These are phyloP conservation scores for Aspergillus puulaauensis DNA, from an alignment of 2,329 filamentous ascomycete genomes.

Conservation along the genomic window DNA sequence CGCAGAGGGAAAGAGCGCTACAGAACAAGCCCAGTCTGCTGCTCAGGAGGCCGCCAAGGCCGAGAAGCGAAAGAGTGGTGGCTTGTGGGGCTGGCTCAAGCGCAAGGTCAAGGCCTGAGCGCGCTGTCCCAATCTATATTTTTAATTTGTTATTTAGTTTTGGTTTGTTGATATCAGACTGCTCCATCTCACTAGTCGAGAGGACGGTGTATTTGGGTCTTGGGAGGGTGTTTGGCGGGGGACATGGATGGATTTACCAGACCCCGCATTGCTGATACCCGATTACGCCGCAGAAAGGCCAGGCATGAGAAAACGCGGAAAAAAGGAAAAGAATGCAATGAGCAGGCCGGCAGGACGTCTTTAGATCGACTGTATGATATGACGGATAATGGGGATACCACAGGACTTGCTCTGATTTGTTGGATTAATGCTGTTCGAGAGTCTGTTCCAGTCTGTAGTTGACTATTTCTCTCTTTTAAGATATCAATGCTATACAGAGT, in stretches of 20 bases:
- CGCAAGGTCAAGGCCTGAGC: conserved; percentile 27
- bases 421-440: conserved; percentile 10
- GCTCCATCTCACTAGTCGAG: conserved; percentile 1
- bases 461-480: conserved; percentile 7
- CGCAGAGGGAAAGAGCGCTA: conserved; percentile 19
- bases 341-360: neutral
- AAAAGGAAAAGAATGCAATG: conserved; percentile 2
- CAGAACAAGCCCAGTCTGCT: conserved; percentile 14
- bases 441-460: conserved; percentile 2
- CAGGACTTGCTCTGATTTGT: conserved; percentile 10
- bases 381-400: conserved; percentile 14
- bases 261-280: conserved; percentile 19
- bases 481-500: conserved; percentile 1
- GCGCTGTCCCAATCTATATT: neutral
- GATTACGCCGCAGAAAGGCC: conserved; percentile 6
- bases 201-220: conserved; percentile 8
- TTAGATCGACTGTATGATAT: conserved; percentile 16
- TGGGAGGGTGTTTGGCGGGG: conserved; percentile 9
- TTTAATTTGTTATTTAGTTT: neutral
- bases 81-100: conserved; percentile 28
- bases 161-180: conserved; percentile 7
- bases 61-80: conserved; percentile 27
- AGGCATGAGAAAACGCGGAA: neutral
- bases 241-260: neutral
- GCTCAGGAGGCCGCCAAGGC: conserved; percentile 14